Percentiles rank a stretch among this genome's conserved stretches.
These are phyloP conservation scores for Pholiota microspora DNA, from an alignment of 768 basidiomycete genomes.

Conservation along the genomic window DNA sequence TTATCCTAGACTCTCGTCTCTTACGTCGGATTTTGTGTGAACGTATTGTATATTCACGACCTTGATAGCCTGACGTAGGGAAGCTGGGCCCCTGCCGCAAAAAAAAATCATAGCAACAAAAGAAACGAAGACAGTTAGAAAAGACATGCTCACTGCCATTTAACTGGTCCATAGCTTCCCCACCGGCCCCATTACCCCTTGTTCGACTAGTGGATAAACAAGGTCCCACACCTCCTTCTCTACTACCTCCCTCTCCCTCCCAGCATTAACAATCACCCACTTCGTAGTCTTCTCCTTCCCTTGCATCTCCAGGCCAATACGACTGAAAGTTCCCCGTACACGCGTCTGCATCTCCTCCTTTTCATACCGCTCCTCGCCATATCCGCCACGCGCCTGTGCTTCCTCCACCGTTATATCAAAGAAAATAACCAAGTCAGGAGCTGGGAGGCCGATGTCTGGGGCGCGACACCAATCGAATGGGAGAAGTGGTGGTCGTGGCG, in stretches of 20 bases:
- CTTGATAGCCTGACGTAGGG: too few relatives aligned
- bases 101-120: too few relatives aligned
- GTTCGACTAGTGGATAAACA: conserved; percentile 39
- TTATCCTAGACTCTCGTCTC: too few relatives aligned
- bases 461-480: conserved; percentile 81
- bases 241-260: conserved; percentile 46
- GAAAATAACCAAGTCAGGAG: conserved; percentile 87
- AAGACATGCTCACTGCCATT: too few relatives aligned
- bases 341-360: conserved; percentile 68
- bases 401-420: conserved; percentile 75
- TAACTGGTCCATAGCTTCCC: conserved; percentile 45
- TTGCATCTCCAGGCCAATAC: conserved; percentile 52
- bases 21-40: too few relatives aligned
- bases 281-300: conserved; percentile 9
- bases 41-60: too few relatives aligned
- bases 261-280: conserved; percentile 65
- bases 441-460: conserved; percentile 85
- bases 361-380: conserved; percentile 88
- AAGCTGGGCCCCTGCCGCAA: too few relatives aligned
- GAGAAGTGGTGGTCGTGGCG: conserved; percentile 33
- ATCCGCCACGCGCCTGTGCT: conserved; percentile 71
- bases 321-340: conserved; percentile 59
- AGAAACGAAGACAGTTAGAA: too few relatives aligned
- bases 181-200: conserved; percentile 39
- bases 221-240: conserved; percentile 52